Percentiles rank a stretch among this genome's conserved stretches.
phyloP scores from a whole-genome alignment of 495 filamentous ascomycete genomes.

The Lindgomyces ingoldianus region DNA sequence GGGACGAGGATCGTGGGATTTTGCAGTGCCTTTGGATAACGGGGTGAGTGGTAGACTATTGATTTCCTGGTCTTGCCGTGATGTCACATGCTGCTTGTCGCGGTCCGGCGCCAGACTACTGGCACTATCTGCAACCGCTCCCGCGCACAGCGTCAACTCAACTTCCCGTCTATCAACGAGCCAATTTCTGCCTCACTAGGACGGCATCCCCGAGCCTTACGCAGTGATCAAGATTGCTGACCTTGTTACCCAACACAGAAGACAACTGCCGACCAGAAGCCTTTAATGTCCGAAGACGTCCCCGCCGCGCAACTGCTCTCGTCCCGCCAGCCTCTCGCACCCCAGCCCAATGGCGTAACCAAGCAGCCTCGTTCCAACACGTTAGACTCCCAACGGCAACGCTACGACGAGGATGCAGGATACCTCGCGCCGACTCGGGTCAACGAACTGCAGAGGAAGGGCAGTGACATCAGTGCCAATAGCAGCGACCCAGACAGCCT shows the following conservation, averaged over 20 bases:
- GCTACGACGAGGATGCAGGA: constrained; percentile 30
- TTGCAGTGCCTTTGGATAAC: constrained; percentile 45
- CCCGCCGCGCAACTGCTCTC: constrained; percentile 22
- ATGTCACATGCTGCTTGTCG: constrained; percentile 25
- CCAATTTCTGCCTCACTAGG: neutral
- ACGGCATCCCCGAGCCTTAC: neutral
- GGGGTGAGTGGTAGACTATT: constrained; percentile 39
- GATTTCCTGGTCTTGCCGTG: neutral
- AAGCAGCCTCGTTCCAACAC: constrained; percentile 21
- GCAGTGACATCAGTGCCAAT: constrained; percentile 54
- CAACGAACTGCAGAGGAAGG: constrained; percentile 44
- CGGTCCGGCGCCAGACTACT: constrained; percentile 15
- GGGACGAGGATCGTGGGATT: constrained; percentile 55
- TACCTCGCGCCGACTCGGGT: constrained; percentile 29
- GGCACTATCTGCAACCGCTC: constrained; percentile 12
- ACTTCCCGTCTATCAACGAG: constrained; percentile 8
- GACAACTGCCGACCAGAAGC: constrained; percentile 20
- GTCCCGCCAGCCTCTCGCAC: constrained; percentile 34
- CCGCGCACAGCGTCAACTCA: constrained; percentile 17
- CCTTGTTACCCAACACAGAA: constrained; percentile 17
- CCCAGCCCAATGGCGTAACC: constrained; percentile 33
- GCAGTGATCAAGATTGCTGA: neutral
- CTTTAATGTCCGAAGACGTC: constrained; percentile 37
- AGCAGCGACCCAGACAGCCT: constrained; percentile 60
- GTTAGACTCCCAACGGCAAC: constrained; percentile 24